phyloP scores from a whole-genome alignment of 352 stramenopile species.

The Phytophthora nicotianae region DNA sequence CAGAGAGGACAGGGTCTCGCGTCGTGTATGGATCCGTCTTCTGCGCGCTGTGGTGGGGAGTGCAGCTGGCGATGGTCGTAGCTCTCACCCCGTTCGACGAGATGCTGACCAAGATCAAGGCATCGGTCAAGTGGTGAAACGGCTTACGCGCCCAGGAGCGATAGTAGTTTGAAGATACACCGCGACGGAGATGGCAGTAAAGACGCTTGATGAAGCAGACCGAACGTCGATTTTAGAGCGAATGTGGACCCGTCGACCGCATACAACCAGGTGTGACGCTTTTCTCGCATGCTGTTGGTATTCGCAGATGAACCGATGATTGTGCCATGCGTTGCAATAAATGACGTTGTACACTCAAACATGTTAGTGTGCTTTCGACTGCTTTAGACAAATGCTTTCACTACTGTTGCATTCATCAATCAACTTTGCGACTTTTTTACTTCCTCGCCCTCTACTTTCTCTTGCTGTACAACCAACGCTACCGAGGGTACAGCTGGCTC shows the following conservation, averaged over 20 bases:
- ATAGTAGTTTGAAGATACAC: constrained; percentile 1
- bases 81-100: constrained; percentile 67
- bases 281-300: neutral
- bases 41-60: constrained; percentile 54
- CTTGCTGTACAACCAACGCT: constrained; percentile 27
- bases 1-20: constrained; percentile 52
- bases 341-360: neutral
- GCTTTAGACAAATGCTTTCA: neutral
- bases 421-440: constrained; percentile 21
- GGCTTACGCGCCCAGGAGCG: neutral
- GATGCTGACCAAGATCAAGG: constrained; percentile 42
- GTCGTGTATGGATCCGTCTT: constrained; percentile 58
- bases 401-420: constrained; percentile 7
- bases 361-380: neutral
- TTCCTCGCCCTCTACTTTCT: constrained; percentile 12
- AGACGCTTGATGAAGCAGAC: constrained; percentile 1
- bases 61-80: constrained; percentile 61
- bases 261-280: neutral
- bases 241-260: neutral
- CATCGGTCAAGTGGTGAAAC: constrained; percentile 25
- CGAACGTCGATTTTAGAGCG: neutral
- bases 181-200: neutral
- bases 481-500: constrained; percentile 1
- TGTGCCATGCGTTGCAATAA: constrained; percentile 1
- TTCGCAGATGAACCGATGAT: neutral